phyloP scores from a whole-genome alignment of 2,329 filamentous ascomycete genomes.

The Hyphodiscus sp. region DNA sequence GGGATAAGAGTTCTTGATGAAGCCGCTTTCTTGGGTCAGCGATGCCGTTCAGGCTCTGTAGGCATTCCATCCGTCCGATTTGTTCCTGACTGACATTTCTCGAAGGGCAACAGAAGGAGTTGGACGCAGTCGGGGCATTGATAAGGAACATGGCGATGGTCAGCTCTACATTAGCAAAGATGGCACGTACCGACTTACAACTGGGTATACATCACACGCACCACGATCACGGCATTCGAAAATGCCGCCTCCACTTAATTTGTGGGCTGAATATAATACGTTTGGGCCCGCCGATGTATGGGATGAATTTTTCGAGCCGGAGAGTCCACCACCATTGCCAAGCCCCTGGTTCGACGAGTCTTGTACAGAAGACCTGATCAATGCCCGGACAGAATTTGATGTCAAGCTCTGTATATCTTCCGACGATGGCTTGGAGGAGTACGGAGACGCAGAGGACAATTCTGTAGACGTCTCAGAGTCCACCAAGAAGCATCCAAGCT shows the following conservation, averaged over 20 bases:
- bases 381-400: not conserved
- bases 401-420: not conserved
- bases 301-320: not conserved
- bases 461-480: not conserved
- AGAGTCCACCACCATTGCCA: not conserved
- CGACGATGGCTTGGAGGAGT: not conserved
- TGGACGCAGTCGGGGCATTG: not conserved
- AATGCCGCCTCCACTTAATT: not conserved
- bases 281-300: not conserved
- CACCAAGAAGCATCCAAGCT: not conserved
- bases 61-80: not conserved
- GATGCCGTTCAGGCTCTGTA: conserved; percentile 12
- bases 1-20: conserved; percentile 9
- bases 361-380: not conserved
- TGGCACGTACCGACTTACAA: not conserved
- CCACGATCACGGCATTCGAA: not conserved
- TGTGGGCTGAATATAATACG: conserved; percentile 2
- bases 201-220: not conserved
- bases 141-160: not conserved
- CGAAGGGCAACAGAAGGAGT: not conserved
- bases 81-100: not conserved
- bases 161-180: not conserved
- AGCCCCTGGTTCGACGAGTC: not conserved
- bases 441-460: not conserved
- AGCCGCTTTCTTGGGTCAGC: conserved; percentile 13